Evolutionary conservation across 768 basidiomycete species (phyloP).

Genomic region (Tylopilus cervinicoccineus): DNA sequence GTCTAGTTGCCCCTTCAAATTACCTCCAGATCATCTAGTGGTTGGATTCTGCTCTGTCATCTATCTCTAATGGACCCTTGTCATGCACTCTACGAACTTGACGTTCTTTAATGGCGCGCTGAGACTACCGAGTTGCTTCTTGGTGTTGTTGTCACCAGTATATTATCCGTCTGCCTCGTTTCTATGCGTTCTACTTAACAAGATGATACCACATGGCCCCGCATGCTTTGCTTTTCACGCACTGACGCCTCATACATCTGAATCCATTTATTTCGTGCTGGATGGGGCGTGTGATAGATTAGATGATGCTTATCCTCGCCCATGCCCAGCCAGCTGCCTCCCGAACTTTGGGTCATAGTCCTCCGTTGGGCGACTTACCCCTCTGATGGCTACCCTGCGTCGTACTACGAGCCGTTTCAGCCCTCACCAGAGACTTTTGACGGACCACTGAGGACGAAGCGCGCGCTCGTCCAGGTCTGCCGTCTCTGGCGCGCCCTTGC

Average conservation of each 20-base stretch:
- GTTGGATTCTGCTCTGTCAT: constrained; percentile 12
- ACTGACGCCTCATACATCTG: not conserved
- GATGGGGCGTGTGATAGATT: constrained; percentile 4
- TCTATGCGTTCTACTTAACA: constrained; percentile 25
- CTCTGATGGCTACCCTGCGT: constrained; percentile 23
- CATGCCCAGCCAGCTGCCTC: constrained; percentile 33
- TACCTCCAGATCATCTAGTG: constrained; percentile 75
- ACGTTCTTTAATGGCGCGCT: constrained; percentile 29
- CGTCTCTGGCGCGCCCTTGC: constrained; percentile 51
- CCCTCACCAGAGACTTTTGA: constrained; percentile 25
- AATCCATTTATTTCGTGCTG: not conserved
- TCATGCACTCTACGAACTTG: constrained; percentile 28
- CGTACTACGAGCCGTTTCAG: constrained; percentile 48
- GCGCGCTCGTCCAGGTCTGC: constrained; percentile 51
- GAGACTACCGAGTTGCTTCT: constrained; percentile 15
- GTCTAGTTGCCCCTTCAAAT: constrained; percentile 77
- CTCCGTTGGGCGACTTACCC: constrained; percentile 41
- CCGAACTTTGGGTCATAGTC: constrained; percentile 54
- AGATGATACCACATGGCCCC: constrained; percentile 30
- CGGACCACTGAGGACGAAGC: constrained; percentile 34
- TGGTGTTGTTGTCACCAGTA: constrained; percentile 28
- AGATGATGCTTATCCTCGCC: not conserved
- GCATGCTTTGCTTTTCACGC: constrained; percentile 17
- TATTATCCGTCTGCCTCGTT: constrained; percentile 26
- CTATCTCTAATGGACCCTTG: constrained; percentile 23